Percentiles rank a stretch among this genome's conserved stretches.
These are phyloP conservation scores for Ramularia endophylla DNA, from an alignment of 2,329 filamentous ascomycete species.

Conservation along the genomic window DNA sequence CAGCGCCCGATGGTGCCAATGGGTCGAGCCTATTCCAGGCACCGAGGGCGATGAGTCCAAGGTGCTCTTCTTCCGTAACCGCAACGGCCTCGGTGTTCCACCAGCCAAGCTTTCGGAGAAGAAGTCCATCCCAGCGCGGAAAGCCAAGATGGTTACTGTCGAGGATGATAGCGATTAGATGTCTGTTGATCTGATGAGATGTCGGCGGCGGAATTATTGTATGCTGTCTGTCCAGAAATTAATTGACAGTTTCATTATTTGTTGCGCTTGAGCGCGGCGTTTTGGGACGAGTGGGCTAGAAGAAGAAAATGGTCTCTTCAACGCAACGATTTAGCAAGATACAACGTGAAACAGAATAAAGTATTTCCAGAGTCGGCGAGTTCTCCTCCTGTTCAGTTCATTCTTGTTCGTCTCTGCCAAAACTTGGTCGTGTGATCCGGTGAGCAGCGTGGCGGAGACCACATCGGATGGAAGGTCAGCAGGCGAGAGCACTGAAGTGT, in stretches of 20 bases:
- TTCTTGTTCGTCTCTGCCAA: no score
- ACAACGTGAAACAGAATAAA: no score
- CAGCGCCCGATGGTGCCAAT: conserved; percentile 83
- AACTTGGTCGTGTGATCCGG: no score
- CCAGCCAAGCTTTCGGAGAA: conserved; percentile 34
- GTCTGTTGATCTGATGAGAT: not conserved
- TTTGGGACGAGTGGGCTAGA: not conserved
- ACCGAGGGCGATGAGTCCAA: conserved; percentile 75
- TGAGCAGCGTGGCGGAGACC: no score
- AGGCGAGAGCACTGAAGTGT: no score
- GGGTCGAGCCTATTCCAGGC: conserved; percentile 86
- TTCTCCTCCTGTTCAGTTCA: no score
- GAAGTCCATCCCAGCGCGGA: not conserved
- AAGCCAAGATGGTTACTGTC: conserved; percentile 14
- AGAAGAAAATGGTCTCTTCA: no score
- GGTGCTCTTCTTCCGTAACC: conserved; percentile 92
- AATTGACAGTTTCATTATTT: not conserved
- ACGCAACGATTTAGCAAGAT: no score
- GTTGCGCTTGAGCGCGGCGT: conserved; percentile 18
- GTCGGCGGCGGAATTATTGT: not conserved
- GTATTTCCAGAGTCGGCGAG: no score
- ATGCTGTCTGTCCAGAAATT: no score
- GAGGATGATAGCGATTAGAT: conserved; percentile 16
- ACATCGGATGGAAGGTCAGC: no score
- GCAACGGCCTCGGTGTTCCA: conserved; percentile 71